phyloP scores from a whole-genome alignment of 805 yeast genomes.

The Zygoascus tannicola region DNA sequence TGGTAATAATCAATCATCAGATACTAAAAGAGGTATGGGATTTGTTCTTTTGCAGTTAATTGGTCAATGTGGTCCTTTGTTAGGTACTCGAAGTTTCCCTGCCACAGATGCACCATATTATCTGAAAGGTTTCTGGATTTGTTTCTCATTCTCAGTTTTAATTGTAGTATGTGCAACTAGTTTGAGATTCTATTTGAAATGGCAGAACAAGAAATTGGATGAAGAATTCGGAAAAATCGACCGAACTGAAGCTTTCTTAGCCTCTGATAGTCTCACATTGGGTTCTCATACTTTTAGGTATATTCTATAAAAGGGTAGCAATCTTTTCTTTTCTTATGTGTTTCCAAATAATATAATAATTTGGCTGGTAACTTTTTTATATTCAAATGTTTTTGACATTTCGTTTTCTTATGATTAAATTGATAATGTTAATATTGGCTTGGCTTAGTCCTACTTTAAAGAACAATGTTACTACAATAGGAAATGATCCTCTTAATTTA shows the following conservation, averaged over 20 bases:
- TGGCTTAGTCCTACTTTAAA: too few species aligned
- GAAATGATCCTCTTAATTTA: too few species aligned
- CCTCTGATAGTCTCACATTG: not conserved
- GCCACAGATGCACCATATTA: conserved; percentile 18
- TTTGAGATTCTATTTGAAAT: conserved; percentile 8
- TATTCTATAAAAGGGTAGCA: too few species aligned
- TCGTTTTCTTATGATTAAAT: too few species aligned
- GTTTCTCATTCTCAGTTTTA: conserved; percentile 14
- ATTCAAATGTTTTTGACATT: too few species aligned
- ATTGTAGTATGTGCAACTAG: conserved; percentile 12
- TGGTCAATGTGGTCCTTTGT: conserved; percentile 28
- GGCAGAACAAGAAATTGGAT: conserved; percentile 16
- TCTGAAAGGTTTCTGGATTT: conserved; percentile 20
- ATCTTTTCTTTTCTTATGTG: too few species aligned
- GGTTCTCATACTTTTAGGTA: conserved; percentile 2
- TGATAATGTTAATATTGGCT: too few species aligned
- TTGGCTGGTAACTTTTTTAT: too few species aligned
- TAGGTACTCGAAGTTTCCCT: conserved; percentile 26
- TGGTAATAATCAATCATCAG: conserved; percentile 25
- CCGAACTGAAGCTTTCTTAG: conserved; percentile 1
- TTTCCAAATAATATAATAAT: too few species aligned
- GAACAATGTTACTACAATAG: too few species aligned
- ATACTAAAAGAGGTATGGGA: conserved; percentile 23
- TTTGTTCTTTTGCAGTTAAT: conserved; percentile 23
- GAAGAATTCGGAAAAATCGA: conserved; percentile 14